These are phyloP conservation scores for Saccharomycopsis sp. DNA, from an alignment of 805 yeast genomes.

Conservation along the genomic window DNA sequence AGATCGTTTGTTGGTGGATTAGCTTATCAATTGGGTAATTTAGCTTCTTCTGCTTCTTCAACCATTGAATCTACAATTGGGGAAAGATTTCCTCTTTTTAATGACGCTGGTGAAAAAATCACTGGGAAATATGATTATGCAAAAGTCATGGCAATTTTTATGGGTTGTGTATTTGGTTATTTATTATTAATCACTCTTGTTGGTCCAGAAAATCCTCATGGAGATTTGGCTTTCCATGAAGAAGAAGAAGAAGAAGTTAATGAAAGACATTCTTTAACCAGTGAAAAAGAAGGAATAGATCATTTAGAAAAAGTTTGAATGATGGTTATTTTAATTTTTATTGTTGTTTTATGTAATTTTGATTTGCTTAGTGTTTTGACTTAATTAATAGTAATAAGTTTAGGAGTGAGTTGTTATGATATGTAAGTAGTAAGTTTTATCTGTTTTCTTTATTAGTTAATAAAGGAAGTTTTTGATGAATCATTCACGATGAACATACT, in stretches of 20 bases:
- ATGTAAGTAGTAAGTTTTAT: no score
- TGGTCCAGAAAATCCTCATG: slow-evolving; percentile 43
- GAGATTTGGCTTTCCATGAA: slow-evolving; percentile 9
- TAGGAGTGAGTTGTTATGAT: no score
- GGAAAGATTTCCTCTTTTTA: slow-evolving; percentile 41
- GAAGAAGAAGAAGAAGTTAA: slow-evolving; percentile 4
- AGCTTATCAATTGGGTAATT: slow-evolving; percentile 62
- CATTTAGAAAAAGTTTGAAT: background rate
- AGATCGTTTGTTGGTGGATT: slow-evolving; percentile 52
- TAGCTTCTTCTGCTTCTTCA: slow-evolving; percentile 60
- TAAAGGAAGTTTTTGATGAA: no score
- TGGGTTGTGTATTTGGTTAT: slow-evolving; percentile 53
- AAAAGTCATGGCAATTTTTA: slow-evolving; percentile 59
- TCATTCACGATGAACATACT: no score
- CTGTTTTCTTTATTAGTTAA: no score
- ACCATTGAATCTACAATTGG: slow-evolving; percentile 60
- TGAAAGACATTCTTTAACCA: background rate
- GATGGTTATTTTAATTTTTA: background rate
- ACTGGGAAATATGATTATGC: slow-evolving; percentile 43
- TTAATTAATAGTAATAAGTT: no score
- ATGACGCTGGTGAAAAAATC: slow-evolving; percentile 23
- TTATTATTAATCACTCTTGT: slow-evolving; percentile 35
- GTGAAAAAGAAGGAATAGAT: background rate
- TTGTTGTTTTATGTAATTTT: background rate
- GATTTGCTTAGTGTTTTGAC: background rate